Evolutionary conservation across 2,329 filamentous ascomycete genomes (phyloP).

Genomic region (Sclerotiophoma versabilis): DNA sequence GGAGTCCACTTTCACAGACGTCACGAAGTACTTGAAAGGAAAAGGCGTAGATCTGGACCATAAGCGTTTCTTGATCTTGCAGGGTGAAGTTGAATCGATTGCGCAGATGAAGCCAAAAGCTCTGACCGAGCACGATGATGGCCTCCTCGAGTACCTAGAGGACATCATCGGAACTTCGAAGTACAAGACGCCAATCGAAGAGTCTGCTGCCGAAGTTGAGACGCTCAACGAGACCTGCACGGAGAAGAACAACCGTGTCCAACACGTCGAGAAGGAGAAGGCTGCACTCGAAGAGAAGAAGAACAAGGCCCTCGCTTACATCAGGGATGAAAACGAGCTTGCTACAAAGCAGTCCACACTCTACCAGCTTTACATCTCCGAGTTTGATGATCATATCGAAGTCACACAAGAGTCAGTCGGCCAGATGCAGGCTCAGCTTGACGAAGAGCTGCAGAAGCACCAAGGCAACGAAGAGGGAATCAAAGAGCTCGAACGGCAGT

Average conservation of each 20-base stretch:
- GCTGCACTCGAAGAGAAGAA: conserved; percentile 94
- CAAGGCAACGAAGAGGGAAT: conserved; percentile 89
- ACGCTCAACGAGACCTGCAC: conserved; percentile 91
- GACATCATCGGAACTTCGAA: conserved; percentile 99
- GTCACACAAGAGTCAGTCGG: conserved; percentile 88
- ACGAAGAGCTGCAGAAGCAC: conserved; percentile 89
- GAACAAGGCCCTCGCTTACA: conserved; percentile 86
- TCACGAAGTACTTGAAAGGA: conserved; percentile 85
- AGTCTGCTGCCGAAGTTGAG: conserved; percentile 88
- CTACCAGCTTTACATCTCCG: conserved; percentile 89
- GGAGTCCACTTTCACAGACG: conserved; percentile 88
- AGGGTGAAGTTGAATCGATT: conserved; percentile 98
- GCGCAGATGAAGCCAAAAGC: conserved; percentile 99
- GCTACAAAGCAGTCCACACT: conserved; percentile 87
- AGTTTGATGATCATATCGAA: conserved; percentile 85
- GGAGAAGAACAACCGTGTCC: conserved; percentile 93
- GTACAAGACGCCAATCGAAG: conserved; percentile 96
- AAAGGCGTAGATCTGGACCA: conserved; percentile 95
- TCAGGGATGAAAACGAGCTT: conserved; percentile 93
- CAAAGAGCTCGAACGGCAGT: conserved; percentile 85
- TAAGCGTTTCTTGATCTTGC: conserved; percentile 95
- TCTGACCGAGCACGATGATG: conserved; percentile 92
- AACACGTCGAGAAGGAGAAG: conserved; percentile 98
- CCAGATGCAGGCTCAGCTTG: conserved; percentile 88
- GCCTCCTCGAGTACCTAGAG: conserved; percentile 93